Conservation (phyloP, 192 early-diverging fungal species). For the Coemansia nantahalensis region DNA sequence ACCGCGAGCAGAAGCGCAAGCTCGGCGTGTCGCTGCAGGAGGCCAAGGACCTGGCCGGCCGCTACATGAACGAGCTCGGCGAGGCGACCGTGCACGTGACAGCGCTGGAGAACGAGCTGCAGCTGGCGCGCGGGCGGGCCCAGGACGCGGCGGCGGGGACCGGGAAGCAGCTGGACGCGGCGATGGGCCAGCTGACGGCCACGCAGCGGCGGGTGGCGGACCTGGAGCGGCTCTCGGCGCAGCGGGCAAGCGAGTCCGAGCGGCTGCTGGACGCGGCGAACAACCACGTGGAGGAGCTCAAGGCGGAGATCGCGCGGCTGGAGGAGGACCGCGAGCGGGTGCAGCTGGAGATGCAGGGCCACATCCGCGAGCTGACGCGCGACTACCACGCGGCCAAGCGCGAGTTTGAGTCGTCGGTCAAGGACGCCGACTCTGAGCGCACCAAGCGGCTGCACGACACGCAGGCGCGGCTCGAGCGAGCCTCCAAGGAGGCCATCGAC, state of each 20-base stretch:
- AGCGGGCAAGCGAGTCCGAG: constrained; percentile 25
- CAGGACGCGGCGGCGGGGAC: constrained; percentile 2
- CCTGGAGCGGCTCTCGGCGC: constrained; percentile 34
- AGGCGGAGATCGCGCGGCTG: constrained; percentile 33
- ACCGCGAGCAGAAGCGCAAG: constrained; percentile 28
- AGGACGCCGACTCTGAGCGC: constrained; percentile 33
- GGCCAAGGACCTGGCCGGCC: constrained; percentile 24
- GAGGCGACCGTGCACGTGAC: constrained; percentile 45
- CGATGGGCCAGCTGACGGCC: constrained; percentile 12
- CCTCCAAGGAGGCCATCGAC: constrained; percentile 27
- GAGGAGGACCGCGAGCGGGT: constrained; percentile 39
- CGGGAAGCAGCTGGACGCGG: constrained; percentile 27
- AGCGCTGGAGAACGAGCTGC: constrained; percentile 44
- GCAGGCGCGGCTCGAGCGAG: constrained; percentile 27
- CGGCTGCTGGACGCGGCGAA: constrained; percentile 34
- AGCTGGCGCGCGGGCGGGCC: constrained; percentile 21
- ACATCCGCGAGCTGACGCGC: constrained; percentile 29
- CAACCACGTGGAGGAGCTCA: constrained; percentile 28
- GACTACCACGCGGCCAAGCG: constrained; percentile 39
- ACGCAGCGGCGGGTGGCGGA: constrained; percentile 21
- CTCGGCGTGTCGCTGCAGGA: constrained; percentile 29
- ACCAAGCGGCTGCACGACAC: constrained; percentile 30
- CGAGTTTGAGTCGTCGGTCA: constrained; percentile 35
- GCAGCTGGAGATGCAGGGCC: constrained; percentile 37
- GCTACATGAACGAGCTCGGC: constrained; percentile 47